These are phyloP conservation scores for Acrocalymma vagum DNA, from an alignment of 2,329 filamentous ascomycete species.

Conservation along the genomic window DNA sequence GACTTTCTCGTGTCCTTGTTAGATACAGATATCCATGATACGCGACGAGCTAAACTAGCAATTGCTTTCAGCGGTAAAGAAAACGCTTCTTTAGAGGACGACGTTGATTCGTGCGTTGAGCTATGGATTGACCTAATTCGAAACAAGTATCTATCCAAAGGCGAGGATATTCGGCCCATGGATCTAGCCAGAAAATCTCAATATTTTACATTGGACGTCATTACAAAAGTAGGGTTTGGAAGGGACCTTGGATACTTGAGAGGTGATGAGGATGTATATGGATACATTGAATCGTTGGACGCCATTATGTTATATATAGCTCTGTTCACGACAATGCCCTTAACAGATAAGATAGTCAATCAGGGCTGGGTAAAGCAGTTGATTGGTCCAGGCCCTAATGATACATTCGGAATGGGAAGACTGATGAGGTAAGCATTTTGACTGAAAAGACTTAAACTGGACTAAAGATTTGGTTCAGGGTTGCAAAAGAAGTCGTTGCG, in stretches of 20 bases:
- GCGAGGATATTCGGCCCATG: conserved; percentile 42
- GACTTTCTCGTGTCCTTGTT: too few relatives aligned
- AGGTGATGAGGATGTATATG: conserved; percentile 56
- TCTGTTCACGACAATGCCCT: conserved; percentile 25
- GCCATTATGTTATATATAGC: background rate
- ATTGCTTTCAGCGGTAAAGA: too few relatives aligned
- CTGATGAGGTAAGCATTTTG: conserved; percentile 43
- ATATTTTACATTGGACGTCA: conserved; percentile 64
- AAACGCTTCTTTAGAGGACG: conserved; percentile 58
- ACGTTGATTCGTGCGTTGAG: conserved; percentile 56
- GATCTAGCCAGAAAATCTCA: conserved; percentile 58
- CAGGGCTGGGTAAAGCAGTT: conserved; percentile 49
- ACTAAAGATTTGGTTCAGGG: conserved; percentile 41
- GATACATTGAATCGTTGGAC: conserved; percentile 46
- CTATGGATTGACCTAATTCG: conserved; percentile 57
- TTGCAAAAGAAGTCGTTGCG: conserved; percentile 57
- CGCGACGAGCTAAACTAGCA: too few relatives aligned
- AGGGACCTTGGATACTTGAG: conserved; percentile 59
- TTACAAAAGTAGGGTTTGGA: conserved; percentile 62
- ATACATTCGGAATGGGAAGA: conserved; percentile 34
- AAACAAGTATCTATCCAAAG: conserved; percentile 49
- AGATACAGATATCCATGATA: too few relatives aligned
- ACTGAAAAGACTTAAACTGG: conserved; percentile 55
- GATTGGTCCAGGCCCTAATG: too few relatives aligned
- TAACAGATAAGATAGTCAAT: conserved; percentile 36